Evolutionary conservation across 495 filamentous ascomycete genomes (phyloP).

Genomic region (Aspergillus leporis): DNA sequence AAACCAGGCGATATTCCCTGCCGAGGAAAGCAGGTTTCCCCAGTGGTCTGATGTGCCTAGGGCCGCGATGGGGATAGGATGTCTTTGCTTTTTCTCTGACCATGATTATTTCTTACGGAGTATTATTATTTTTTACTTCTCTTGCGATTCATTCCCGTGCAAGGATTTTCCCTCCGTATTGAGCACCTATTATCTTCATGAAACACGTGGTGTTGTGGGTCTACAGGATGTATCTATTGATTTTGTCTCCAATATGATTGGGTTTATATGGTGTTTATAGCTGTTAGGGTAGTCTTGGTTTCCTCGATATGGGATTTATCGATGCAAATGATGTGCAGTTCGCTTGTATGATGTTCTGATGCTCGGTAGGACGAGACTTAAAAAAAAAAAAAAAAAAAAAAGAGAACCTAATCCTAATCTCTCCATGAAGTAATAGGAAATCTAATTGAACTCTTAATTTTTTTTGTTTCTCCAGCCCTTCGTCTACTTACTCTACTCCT

Average conservation of each 20-base stretch:
- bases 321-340: conserved; percentile 1
- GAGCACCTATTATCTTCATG: conserved; percentile 3
- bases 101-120: too few relatives aligned
- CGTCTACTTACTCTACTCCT: too few relatives aligned
- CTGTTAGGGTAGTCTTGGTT: not conserved
- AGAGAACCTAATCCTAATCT: not conserved
- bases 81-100: not conserved
- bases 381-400: too few relatives aligned
- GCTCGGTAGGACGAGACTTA: not conserved
- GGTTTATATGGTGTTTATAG: not conserved
- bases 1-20: conserved; percentile 7
- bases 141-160: too few relatives aligned
- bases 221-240: not conserved
- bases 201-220: conserved; percentile 14
- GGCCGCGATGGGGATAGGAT: not conserved
- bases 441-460: too few relatives aligned
- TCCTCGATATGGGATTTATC: not conserved
- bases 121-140: too few relatives aligned
- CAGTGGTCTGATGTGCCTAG: conserved; percentile 18
- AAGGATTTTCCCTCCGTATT: not conserved
- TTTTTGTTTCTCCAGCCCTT: too few relatives aligned
- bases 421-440: not conserved
- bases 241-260: not conserved
- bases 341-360: not conserved
- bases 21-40: not conserved